These are phyloP conservation scores for Phytophthora hybrid DNA, from an alignment of 352 stramenopile species.

Conservation along the genomic window DNA sequence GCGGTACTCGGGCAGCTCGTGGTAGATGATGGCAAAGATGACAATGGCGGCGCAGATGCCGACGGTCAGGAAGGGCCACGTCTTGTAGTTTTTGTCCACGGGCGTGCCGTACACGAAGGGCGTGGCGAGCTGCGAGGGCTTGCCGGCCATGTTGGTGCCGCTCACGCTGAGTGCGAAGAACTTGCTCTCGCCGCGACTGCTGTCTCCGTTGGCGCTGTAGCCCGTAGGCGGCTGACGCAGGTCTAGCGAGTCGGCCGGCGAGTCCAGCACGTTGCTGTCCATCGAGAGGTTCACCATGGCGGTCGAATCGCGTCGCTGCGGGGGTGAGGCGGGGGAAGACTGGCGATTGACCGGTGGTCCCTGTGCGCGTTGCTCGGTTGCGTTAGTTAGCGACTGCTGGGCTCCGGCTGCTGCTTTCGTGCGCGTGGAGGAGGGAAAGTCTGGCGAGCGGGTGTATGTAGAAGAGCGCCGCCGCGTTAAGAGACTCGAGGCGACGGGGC, in stretches of 20 bases:
- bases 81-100: constrained; percentile 84
- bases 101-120: constrained; percentile 83
- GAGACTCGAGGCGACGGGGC: constrained; percentile 25
- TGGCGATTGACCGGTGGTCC: neutral
- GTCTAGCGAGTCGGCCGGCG: constrained; percentile 47
- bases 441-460: constrained; percentile 28
- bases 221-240: constrained; percentile 32
- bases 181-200: constrained; percentile 57
- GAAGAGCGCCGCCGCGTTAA: constrained; percentile 26
- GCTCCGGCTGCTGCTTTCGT: constrained; percentile 1
- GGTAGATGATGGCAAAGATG: constrained; percentile 74
- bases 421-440: neutral
- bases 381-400: constrained; percentile 15
- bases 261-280: constrained; percentile 52
- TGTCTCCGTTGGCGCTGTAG: constrained; percentile 40
- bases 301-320: neutral
- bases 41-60: constrained; percentile 55
- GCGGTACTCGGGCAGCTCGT: constrained; percentile 79
- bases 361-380: neutral
- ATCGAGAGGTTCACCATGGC: constrained; percentile 58
- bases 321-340: constrained; percentile 16
- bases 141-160: constrained; percentile 48
- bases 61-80: constrained; percentile 78
- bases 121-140: constrained; percentile 62
- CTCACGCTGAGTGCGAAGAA: constrained; percentile 84